These are phyloP conservation scores for Toxicodendron radicans DNA, from an alignment of 345 rosid genomes.

Conservation along the genomic window DNA sequence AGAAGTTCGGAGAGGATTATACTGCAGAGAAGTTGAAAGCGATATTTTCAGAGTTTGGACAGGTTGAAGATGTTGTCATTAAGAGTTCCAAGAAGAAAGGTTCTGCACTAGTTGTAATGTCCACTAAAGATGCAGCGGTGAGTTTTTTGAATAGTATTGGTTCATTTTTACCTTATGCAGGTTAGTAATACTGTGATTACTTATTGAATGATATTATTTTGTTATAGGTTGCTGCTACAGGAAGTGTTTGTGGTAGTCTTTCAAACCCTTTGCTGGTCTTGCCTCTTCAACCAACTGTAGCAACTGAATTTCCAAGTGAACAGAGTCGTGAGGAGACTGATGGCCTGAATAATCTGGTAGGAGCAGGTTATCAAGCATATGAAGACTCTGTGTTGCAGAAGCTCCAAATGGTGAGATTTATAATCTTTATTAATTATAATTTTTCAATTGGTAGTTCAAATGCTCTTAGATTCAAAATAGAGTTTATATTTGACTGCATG, in stretches of 20 bases:
- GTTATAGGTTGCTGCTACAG: constrained; percentile 67
- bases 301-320: constrained; percentile 35
- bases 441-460: background rate
- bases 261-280: constrained; percentile 76
- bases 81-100: constrained; percentile 70
- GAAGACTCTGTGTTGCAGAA: constrained; percentile 73
- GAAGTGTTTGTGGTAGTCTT: constrained; percentile 57
- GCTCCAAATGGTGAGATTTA: constrained; percentile 50
- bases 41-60: constrained; percentile 71
- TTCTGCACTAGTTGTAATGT: constrained; percentile 83
- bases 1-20: constrained; percentile 61
- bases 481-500: background rate
- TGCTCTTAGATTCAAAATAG: background rate
- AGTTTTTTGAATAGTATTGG: constrained; percentile 25
- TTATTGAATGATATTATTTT: constrained; percentile 8
- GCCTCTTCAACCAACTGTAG: constrained; percentile 58
- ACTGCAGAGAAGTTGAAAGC: constrained; percentile 59
- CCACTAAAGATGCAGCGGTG: constrained; percentile 72
- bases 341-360: constrained; percentile 52
- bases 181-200: constrained; percentile 2
- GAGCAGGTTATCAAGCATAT: constrained; percentile 68
- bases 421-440: background rate
- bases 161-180: background rate
- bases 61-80: constrained; percentile 76
- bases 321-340: constrained; percentile 48